Evolutionary conservation across 257 asterid genomes (phyloP), one percentile per base, ranked within the genome.

Genomic region (Forsythia viridissima): DNA sequence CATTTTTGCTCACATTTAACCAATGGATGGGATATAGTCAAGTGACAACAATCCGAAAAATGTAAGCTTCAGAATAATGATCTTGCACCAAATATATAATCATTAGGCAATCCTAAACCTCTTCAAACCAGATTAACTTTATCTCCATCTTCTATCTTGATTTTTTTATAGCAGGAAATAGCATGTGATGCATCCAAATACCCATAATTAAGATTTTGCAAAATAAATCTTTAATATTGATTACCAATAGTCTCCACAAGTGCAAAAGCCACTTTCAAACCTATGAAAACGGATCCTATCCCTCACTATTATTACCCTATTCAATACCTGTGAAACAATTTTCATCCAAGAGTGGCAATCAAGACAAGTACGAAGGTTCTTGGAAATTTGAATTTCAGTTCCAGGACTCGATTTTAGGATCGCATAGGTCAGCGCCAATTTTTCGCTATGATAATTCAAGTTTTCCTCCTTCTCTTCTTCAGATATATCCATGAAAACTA

Each of bases 331-430:
- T 0, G 98, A 88, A 24, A 88, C 88, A 40, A 90, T 74, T 77
- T 93, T 92, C 84, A 92, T 88, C 97, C 97, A 92, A 68, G 84
- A 57, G 59, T 93, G 98, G 81, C 97, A 93, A 84, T 93, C 98
- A 37, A 80, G 80, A 82, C 98, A 93, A 21, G 88, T 92, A 9
- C 97, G 92, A 61, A 93, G 87, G 71, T 93, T 93, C 71, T 93
- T 92, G 5, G 89, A 84, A 72, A 93, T 86, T 71, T 48, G 72
- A 79, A 93, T 83, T 81, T 84, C 91, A 78, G 92, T 78, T 44
- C 94, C 96, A 16, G 95, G 97, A 75, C 92, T 85, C 20, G 97
- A 83, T 77, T 85, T 92, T 24, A 93, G 77, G 81, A 93, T 80
- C 69, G 90, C 92, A 57, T 85, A 91, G 11, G 92, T 92, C 87